A percentile compares a stretch with the other conserved stretches of the same genome.
phyloP scores from a whole-genome alignment of 23 red algal genomes.

The Agarophyton chilense region DNA sequence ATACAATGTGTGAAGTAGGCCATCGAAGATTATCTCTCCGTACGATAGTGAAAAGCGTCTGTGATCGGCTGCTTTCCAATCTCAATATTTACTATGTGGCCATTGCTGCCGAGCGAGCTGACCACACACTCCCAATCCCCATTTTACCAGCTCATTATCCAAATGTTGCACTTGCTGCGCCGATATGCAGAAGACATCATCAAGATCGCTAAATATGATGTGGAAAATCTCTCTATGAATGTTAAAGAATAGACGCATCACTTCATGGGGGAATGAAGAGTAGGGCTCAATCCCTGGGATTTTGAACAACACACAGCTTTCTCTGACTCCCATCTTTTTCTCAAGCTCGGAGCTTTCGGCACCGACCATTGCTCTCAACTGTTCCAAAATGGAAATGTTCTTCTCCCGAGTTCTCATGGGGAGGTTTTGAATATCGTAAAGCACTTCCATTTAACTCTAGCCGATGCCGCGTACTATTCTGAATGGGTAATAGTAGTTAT shows the following conservation, averaged over 20 bases:
- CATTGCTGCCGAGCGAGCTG: background rate
- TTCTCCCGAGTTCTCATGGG: background rate
- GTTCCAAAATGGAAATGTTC: background rate
- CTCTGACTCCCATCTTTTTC: background rate
- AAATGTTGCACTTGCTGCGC: background rate
- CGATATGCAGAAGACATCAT: background rate
- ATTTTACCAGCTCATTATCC: background rate
- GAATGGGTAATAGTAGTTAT: background rate
- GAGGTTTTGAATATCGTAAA: background rate
- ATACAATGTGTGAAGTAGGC: background rate
- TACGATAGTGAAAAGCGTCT: background rate
- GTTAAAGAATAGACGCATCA: slow-evolving; percentile 44
- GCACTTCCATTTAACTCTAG: background rate
- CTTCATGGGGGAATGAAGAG: slow-evolving; percentile 6
- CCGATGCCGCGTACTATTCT: background rate
- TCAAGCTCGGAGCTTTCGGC: background rate
- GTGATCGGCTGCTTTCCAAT: slow-evolving; percentile 30
- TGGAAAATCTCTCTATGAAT: background rate
- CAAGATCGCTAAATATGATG: too few species aligned
- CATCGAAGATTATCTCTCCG: background rate
- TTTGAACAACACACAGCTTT: background rate
- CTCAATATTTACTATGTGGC: background rate
- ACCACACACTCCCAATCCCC: background rate
- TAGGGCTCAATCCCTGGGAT: background rate
- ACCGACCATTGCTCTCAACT: background rate